A percentile compares a stretch with the other conserved stretches of the same genome.
phyloP scores from a whole-genome alignment of 1,284 basidiomycete genomes.

The Pterula multifida region DNA sequence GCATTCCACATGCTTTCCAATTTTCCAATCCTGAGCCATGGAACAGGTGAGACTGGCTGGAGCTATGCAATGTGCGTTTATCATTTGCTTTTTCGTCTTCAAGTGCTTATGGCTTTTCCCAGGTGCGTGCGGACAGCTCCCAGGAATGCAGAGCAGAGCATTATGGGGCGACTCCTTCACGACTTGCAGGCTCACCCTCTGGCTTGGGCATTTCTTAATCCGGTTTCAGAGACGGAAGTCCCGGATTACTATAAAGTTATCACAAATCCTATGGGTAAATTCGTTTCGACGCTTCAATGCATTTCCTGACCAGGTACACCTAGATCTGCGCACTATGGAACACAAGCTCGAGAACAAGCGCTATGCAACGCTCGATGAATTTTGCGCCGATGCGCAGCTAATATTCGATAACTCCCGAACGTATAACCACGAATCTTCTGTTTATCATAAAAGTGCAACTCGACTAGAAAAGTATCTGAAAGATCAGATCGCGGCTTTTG shows the following conservation, averaged over 20 bases:
- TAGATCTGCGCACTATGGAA: constrained; percentile 90
- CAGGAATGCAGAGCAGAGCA: constrained; percentile 44
- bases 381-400: constrained; percentile 72
- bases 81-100: background rate
- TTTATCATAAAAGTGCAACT: constrained; percentile 81
- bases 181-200: constrained; percentile 75
- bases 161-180: constrained; percentile 77
- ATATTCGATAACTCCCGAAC: constrained; percentile 87
- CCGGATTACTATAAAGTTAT: constrained; percentile 88
- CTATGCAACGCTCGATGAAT: constrained; percentile 70
- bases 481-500: background rate
- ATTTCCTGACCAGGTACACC: background rate
- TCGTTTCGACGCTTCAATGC: too few species aligned
- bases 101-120: constrained; percentile 7
- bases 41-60: constrained; percentile 84
- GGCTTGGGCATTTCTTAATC: constrained; percentile 81
- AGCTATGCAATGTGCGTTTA: constrained; percentile 66
- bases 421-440: constrained; percentile 82
- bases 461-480: constrained; percentile 68
- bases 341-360: constrained; percentile 78
- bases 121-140: constrained; percentile 30
- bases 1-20: constrained; percentile 1
- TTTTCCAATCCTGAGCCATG: constrained; percentile 6
- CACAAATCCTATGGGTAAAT: constrained; percentile 86
- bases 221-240: constrained; percentile 80